Percentiles rank a stretch among this genome's conserved stretches.
Evolutionary conservation across 2,329 filamentous ascomycete genomes (phyloP).

Genomic region (Immersiporthe knoxdaviesiana): DNA sequence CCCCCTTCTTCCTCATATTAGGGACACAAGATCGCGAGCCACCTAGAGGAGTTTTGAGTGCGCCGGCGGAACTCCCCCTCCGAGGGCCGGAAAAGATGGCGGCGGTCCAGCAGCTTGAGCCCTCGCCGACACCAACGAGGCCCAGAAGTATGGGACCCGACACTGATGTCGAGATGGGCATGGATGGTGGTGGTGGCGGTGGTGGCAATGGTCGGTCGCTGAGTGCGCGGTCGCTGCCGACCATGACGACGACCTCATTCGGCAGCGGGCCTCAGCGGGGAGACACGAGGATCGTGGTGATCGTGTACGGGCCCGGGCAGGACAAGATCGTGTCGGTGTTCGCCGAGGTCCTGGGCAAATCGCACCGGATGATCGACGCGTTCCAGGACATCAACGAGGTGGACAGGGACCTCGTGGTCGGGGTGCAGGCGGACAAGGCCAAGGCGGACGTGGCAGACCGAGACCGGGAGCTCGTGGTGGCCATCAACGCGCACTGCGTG

Average conservation of each 20-base stretch:
- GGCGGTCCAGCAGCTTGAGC: conserved; percentile 34
- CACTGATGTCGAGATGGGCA: conserved; percentile 42
- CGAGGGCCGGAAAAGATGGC: conserved; percentile 19
- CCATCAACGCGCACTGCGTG: conserved; percentile 78
- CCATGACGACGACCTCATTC: conserved; percentile 43
- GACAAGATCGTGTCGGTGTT: conserved; percentile 75
- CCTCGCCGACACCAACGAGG: conserved; percentile 32
- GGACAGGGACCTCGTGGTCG: conserved; percentile 68
- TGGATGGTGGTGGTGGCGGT: too few species aligned
- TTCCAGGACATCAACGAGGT: conserved; percentile 57
- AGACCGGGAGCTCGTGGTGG: conserved; percentile 61
- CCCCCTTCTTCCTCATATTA: neutral
- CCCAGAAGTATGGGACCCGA: conserved; percentile 35
- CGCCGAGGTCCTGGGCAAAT: conserved; percentile 78
- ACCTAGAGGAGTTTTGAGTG: neutral
- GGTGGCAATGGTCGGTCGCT: too few species aligned
- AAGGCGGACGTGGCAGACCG: conserved; percentile 61
- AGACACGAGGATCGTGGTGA: conserved; percentile 63
- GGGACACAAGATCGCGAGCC: neutral
- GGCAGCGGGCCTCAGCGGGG: conserved; percentile 54
- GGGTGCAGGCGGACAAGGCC: conserved; percentile 62
- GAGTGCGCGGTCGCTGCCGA: conserved; percentile 35
- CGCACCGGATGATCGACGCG: conserved; percentile 61
- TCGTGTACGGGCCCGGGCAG: conserved; percentile 72
- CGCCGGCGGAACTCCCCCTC: neutral